Evolutionary conservation across 75 land plant species (phyloP).

Genomic region (Azolla pinnata): DNA sequence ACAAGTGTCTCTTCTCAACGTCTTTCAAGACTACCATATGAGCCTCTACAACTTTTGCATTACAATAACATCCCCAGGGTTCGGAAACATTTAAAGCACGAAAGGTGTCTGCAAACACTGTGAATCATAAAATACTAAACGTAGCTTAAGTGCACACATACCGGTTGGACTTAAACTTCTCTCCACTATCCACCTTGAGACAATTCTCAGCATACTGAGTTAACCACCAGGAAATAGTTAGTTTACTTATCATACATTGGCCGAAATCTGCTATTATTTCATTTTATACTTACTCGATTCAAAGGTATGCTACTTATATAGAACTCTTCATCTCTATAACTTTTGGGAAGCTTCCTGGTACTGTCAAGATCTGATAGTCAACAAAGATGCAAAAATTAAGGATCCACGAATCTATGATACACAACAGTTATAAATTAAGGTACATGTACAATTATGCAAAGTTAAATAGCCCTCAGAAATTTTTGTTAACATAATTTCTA

Average conservation of each 20-base stretch:
- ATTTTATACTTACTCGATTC: constrained; percentile 64
- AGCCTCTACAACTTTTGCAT: too few species aligned
- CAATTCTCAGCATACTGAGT: constrained; percentile 79
- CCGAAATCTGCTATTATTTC: too few species aligned
- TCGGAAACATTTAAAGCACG: background rate
- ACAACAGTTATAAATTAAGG: too few species aligned
- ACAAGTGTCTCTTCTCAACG: too few species aligned
- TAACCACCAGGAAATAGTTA: too few species aligned
- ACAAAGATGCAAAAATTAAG: constrained; percentile 6
- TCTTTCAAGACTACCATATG: too few species aligned
- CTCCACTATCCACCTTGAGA: constrained; percentile 46
- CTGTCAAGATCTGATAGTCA: constrained; percentile 18
- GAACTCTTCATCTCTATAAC: constrained; percentile 75
- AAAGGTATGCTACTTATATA: constrained; percentile 76
- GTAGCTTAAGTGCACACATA: constrained; percentile 11
- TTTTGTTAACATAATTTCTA: too few species aligned
- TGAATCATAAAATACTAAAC: background rate
- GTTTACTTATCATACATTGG: too few species aligned
- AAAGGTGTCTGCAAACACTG: background rate
- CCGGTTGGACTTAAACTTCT: constrained; percentile 65
- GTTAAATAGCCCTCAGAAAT: too few species aligned
- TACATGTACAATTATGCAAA: too few species aligned
- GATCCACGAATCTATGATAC: too few species aligned
- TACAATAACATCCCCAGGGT: too few species aligned
- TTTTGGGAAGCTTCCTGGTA: constrained; percentile 42